Evolutionary conservation across 345 rosid genomes (phyloP).

Genomic region (Brassica nigra): DNA sequence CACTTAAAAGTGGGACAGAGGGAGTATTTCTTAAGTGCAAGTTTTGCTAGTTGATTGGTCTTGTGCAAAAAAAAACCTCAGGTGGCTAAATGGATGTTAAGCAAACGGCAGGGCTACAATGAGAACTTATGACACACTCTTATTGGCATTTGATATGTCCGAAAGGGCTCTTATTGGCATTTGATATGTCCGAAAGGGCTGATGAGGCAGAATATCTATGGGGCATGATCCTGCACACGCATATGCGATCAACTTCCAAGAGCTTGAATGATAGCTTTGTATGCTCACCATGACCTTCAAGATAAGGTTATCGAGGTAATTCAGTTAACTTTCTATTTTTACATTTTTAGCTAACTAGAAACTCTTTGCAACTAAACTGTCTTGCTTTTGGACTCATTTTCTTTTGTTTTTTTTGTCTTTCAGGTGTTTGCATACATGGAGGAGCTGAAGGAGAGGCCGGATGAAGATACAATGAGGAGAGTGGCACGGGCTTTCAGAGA

Average conservation of each 20-base stretch:
- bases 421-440: constrained; percentile 93
- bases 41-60: constrained; percentile 10
- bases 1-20: too few relatives aligned
- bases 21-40: neutral
- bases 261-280: constrained; percentile 80
- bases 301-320: constrained; percentile 69
- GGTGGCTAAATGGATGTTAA: constrained; percentile 94
- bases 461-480: constrained; percentile 68
- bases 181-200: constrained; percentile 69
- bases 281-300: constrained; percentile 71
- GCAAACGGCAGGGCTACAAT: constrained; percentile 89
- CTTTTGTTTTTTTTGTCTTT: neutral
- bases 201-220: constrained; percentile 80
- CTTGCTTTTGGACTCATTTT: neutral
- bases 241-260: constrained; percentile 69
- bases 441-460: constrained; percentile 74
- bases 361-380: too few relatives aligned
- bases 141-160: too few relatives aligned
- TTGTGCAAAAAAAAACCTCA: constrained; percentile 26
- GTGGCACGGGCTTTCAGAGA: constrained; percentile 59
- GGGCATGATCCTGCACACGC: constrained; percentile 75
- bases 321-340: neutral
- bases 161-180: constrained; percentile 50
- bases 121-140: constrained; percentile 79
- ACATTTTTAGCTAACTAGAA: neutral